Evolutionary conservation across 768 basidiomycete genomes (phyloP), one percentile per base, ranked within the genome.

Genomic region (Russula sp.): DNA sequence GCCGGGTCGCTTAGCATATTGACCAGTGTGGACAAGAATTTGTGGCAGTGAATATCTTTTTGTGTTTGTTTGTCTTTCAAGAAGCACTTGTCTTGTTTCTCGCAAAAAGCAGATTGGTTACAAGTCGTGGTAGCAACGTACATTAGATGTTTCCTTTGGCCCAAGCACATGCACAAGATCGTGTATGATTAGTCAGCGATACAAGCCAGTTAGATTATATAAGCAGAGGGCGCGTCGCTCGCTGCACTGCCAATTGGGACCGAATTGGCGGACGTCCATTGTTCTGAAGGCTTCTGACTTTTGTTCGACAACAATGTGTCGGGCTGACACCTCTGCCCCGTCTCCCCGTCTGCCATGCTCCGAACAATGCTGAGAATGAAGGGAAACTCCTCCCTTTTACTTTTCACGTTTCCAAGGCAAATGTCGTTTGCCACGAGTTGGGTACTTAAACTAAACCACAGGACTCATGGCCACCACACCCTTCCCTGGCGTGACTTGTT

Each of bases 321-420:
- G 25, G n/a, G 22, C 49, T 25, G 35, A 60, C 46, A 49, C 38
- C 14, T 20, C 20, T 36, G 3, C 41, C 25, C 25, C 38, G 14
- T 20, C 20, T 36, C 4, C 41, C 25, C 25, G 18, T 16, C 6
- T 43, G 38, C 5, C 22, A 48, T 36, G n/a, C 14, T 50, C 20
- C n/a, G 47, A 53, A 63, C 62, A 63, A 63, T 59, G 46, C n/a
- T 25, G 4, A 48, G 34, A 35, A 34, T n/a, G 10, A 38, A 34
- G 25, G 49, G 29, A 46, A 29, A 3, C 18, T 2, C 38, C 25
- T 18, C 14, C 34, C 35, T 46, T 34, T 34, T 46, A 57, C 56
- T 47, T 50, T 22, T 59, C 46, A 43, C 57, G 62, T 63, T 63
- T 48, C 58, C 58, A 63, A 63, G 62, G 58, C 52, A 58, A 63